Conservation (phyloP, 148 eudicot species). For the Linanthus parryae region DNA sequence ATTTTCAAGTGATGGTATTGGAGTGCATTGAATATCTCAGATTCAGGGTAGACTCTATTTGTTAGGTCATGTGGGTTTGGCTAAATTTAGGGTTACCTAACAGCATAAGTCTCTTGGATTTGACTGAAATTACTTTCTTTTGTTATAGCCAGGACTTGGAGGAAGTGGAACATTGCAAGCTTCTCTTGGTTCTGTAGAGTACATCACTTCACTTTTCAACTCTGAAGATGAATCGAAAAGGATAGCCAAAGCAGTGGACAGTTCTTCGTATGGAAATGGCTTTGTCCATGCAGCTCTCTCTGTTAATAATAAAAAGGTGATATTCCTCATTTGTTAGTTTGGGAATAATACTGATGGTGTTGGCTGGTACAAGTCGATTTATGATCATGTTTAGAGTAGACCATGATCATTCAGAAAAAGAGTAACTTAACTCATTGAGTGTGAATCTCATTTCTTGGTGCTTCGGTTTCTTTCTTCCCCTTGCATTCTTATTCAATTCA, state of each 20-base stretch:
- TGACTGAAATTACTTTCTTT: slow-evolving; percentile 13
- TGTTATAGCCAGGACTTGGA: slow-evolving; percentile 76
- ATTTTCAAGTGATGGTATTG: no score
- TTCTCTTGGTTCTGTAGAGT: slow-evolving; percentile 90
- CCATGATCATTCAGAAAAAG: no score
- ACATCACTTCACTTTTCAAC: slow-evolving; percentile 64
- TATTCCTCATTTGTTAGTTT: background rate
- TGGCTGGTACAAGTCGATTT: background rate
- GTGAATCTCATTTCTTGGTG: no score
- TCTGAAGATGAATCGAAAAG: slow-evolving; percentile 66
- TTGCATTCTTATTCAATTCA: no score
- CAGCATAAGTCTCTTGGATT: no score
- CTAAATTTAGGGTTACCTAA: no score
- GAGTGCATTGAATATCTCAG: no score
- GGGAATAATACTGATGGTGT: background rate
- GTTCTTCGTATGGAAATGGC: slow-evolving; percentile 69
- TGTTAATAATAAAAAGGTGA: slow-evolving; percentile 74
- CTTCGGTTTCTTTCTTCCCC: no score
- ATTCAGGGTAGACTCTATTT: no score
- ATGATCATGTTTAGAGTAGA: background rate
- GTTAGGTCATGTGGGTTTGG: no score
- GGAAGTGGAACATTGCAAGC: slow-evolving; percentile 70
- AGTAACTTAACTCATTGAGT: no score
- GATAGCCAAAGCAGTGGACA: slow-evolving; percentile 66
- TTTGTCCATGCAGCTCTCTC: slow-evolving; percentile 94